A percentile compares a stretch with the other conserved stretches of the same genome.
These are phyloP conservation scores for Lodderomyces elongisporus DNA, from an alignment of 1,139 yeast genomes.

Conservation along the genomic window DNA sequence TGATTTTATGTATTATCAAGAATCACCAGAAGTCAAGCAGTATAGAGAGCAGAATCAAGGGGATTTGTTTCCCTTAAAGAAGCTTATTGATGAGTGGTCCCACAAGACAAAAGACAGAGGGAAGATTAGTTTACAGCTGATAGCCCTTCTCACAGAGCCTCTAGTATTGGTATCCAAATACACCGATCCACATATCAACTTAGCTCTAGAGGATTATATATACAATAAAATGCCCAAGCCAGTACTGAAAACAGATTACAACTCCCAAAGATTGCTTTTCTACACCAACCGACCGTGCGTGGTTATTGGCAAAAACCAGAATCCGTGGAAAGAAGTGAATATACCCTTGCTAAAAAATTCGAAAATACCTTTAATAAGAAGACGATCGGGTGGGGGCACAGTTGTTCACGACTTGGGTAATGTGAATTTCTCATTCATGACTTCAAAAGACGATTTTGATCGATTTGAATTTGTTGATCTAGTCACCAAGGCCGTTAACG, in stretches of 20 bases:
- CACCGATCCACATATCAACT: slow-evolving; percentile 64
- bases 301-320: slow-evolving; percentile 94
- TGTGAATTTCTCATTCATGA: slow-evolving; percentile 78
- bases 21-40: slow-evolving; percentile 24
- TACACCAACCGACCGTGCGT: slow-evolving; percentile 82
- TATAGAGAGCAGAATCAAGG: slow-evolving; percentile 7
- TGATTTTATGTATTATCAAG: slow-evolving; percentile 39
- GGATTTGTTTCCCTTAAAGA: background rate
- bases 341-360: slow-evolving; percentile 50
- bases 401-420: slow-evolving; percentile 96
- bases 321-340: slow-evolving; percentile 86
- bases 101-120: too few species aligned
- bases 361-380: slow-evolving; percentile 65
- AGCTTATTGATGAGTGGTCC: too few species aligned
- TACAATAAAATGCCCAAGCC: slow-evolving; percentile 57
- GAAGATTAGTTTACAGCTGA: too few species aligned
- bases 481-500: slow-evolving; percentile 50
- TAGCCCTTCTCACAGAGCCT: too few species aligned
- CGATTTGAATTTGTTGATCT: slow-evolving; percentile 56
- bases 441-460: slow-evolving; percentile 62
- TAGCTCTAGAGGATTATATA: slow-evolving; percentile 78
- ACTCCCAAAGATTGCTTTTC: slow-evolving; percentile 47
- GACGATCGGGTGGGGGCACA: slow-evolving; percentile 94
- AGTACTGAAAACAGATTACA: slow-evolving; percentile 4
- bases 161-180: slow-evolving; percentile 42